Base-by-base conservation (phyloP, 1,284 basidiomycete genomes). In the Ceratobasidium sp. region DNA sequence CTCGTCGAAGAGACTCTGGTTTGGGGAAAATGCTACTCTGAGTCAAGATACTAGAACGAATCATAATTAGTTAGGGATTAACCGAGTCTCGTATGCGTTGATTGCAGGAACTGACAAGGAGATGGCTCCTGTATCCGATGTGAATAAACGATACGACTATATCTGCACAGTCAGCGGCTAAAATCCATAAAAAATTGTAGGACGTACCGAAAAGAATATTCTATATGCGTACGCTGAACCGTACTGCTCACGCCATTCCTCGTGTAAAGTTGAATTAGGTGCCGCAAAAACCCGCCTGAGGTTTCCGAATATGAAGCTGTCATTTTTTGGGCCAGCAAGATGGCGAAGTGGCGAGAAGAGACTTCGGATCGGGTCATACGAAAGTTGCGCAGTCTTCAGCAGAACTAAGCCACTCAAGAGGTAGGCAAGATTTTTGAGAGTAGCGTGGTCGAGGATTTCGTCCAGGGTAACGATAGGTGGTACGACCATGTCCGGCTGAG, bases 201-300 rank as follows among this genome's bases (percentile, higher is more conserved):
- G 46, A 64, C 74, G 19, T 74, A 79, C 78, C 16, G 71, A 72
- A 4, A 79, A 61, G 43, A 79, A 66, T 0, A 56, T 72, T 14
- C 75, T 74, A 39, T 74, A 76, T n/a, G 61, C 58, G 48, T 78
- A 59, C 2, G 77, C 76, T 29, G 74, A 75, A 0, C 90, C 90
- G 76, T 89, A 89, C 75, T 87, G 77, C 51, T 82, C 78, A 0
- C 84, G 79, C 90, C 90, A 92, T 78, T 85, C 78, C 65, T 89
- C 86, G 31, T 87, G 84, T 31, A 85, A 76, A 0, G 81, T 81
- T 1, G 83, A 68, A 74, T 87, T 84, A 8, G 79, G 80, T 16
- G 81, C 81, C 1, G 83, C 79, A 62, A 80, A 80, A 2, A 89
- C 83, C 7, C 87, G 84, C 62, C 79, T 81, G 69, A 88, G 53